These are phyloP conservation scores for Sextonia rubra DNA, from an alignment of 164 flowering plant genomes.

Conservation along the genomic window DNA sequence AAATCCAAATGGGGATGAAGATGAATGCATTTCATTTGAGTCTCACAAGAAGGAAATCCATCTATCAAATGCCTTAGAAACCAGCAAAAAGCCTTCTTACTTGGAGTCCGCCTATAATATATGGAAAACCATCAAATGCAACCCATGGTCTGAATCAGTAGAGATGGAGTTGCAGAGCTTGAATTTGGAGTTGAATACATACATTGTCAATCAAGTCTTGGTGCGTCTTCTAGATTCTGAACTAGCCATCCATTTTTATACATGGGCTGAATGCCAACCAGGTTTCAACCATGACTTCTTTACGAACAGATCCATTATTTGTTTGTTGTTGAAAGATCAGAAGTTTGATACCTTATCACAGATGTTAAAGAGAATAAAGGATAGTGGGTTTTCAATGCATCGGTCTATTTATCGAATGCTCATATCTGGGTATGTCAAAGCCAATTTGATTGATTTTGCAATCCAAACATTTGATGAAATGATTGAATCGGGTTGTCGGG, in stretches of 20 bases:
- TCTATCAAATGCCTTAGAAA: slow-evolving; percentile 10
- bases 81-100: slow-evolving; percentile 5
- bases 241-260: slow-evolving; percentile 25
- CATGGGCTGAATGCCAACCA: slow-evolving; percentile 25
- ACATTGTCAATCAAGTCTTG: slow-evolving; percentile 28
- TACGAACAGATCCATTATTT: slow-evolving; percentile 23
- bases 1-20: not conserved
- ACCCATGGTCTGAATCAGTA: slow-evolving; percentile 24
- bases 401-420: slow-evolving; percentile 63
- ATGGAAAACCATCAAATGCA: slow-evolving; percentile 11
- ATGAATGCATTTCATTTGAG: not conserved
- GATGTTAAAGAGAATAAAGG: slow-evolving; percentile 19
- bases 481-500: slow-evolving; percentile 70
- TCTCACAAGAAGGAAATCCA: slow-evolving; percentile 3
- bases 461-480: slow-evolving; percentile 74
- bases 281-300: slow-evolving; percentile 24
- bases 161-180: slow-evolving; percentile 23
- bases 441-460: slow-evolving; percentile 64
- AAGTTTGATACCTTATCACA: slow-evolving; percentile 15
- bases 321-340: slow-evolving; percentile 20
- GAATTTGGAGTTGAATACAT: slow-evolving; percentile 20
- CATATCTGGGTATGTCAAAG: slow-evolving; percentile 62
- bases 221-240: slow-evolving; percentile 16
- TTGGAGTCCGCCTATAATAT: slow-evolving; percentile 17
- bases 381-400: slow-evolving; percentile 23